A percentile compares a stretch with the other conserved stretches of the same genome.
Conservation (phyloP, 2,329 filamentous ascomycete species). For the Pseudogymnoascus sp. region DNA sequence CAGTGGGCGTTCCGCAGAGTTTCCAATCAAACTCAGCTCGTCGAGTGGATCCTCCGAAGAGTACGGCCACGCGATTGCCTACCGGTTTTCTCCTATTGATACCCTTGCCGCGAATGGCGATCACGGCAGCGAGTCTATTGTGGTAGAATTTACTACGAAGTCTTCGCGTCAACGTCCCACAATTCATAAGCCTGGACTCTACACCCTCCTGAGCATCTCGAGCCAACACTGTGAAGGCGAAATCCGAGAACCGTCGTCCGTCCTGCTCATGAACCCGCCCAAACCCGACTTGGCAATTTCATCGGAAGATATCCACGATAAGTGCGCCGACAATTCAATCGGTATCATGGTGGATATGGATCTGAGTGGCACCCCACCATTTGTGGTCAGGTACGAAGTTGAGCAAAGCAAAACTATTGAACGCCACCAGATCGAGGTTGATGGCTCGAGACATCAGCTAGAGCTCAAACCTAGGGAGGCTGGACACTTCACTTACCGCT, state of each 20-base stretch:
- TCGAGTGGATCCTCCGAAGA: conserved; percentile 50
- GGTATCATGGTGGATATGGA: conserved; percentile 84
- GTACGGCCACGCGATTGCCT: conserved; percentile 64
- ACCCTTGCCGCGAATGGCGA: conserved; percentile 62
- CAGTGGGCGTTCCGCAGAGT: conserved; percentile 56
- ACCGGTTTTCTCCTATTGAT: conserved; percentile 71
- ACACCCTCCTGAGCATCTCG: conserved; percentile 71
- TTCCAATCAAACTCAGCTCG: conserved; percentile 65
- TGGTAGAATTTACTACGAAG: conserved; percentile 53
- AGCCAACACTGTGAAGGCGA: conserved; percentile 81
- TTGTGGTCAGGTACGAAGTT: conserved; percentile 71
- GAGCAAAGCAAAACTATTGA: conserved; percentile 27
- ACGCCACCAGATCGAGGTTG: conserved; percentile 52
- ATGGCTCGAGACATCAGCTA: conserved; percentile 72
- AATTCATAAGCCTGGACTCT: conserved; percentile 74
- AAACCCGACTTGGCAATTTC: conserved; percentile 70
- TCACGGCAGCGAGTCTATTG: conserved; percentile 50
- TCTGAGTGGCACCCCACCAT: conserved; percentile 85
- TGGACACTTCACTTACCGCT: conserved; percentile 80
- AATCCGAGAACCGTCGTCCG: conserved; percentile 88
- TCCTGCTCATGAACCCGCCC: conserved; percentile 81
- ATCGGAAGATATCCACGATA: conserved; percentile 80
- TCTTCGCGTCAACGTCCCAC: conserved; percentile 53
- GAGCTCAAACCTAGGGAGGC: conserved; percentile 74
- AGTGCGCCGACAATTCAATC: conserved; percentile 89